These are phyloP conservation scores for Calendula officinalis DNA, from an alignment of 129 eudicot species.

Conservation along the genomic window DNA sequence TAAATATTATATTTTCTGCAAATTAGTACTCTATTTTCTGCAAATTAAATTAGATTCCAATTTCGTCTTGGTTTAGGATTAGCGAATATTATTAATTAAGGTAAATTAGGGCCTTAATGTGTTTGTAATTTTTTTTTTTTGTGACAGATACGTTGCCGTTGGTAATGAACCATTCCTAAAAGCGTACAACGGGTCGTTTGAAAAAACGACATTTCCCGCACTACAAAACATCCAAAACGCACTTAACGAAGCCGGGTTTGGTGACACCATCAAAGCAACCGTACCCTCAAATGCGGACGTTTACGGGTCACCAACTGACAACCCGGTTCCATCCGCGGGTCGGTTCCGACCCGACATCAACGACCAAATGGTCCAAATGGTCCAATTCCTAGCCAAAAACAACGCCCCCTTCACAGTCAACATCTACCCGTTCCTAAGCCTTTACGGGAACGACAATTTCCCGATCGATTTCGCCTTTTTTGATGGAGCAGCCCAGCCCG, in stretches of 20 bases:
- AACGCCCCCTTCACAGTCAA: constrained; percentile 81
- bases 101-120: background rate
- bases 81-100: no score
- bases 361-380: constrained; percentile 64
- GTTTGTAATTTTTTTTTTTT: background rate
- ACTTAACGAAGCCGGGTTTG: constrained; percentile 66
- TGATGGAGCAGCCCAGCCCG: constrained; percentile 61
- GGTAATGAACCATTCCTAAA: constrained; percentile 87
- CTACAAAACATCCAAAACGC: constrained; percentile 83
- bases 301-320: constrained; percentile 55
- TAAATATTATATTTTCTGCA: background rate
- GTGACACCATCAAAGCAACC: constrained; percentile 68
- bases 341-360: constrained; percentile 62
- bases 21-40: background rate
- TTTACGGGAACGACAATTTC: constrained; percentile 66
- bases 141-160: constrained; percentile 82
- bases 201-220: constrained; percentile 70
- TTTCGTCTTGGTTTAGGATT: background rate
- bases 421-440: constrained; percentile 83
- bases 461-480: constrained; percentile 87
- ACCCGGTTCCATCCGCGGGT: constrained; percentile 78
- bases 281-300: constrained; percentile 90
- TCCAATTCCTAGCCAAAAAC: constrained; percentile 59
- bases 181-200: constrained; percentile 59
- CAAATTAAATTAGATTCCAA: background rate